phyloP scores from a whole-genome alignment of 345 rosid species.

The Moringa oleifera region DNA sequence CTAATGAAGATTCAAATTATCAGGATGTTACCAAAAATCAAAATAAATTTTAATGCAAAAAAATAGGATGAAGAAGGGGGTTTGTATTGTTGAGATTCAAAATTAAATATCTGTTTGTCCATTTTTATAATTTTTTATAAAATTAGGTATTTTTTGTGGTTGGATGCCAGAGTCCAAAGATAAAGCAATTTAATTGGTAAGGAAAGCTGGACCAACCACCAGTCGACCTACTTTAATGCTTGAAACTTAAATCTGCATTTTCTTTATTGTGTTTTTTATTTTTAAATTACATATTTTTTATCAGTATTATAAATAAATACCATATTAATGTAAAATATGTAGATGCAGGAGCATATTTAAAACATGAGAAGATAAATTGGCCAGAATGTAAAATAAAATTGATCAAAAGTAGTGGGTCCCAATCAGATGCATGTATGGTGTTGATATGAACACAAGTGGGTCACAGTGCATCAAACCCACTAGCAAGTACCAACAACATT shows the following conservation, averaged over 20 bases:
- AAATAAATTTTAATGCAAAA: constrained; percentile 19
- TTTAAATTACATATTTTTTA: too few species aligned
- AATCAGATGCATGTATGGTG: too few species aligned
- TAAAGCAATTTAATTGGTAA: constrained; percentile 43
- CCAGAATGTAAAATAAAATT: neutral
- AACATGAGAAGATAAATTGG: neutral
- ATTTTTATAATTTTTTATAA: constrained; percentile 4
- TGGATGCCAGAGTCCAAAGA: constrained; percentile 41
- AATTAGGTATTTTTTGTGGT: constrained; percentile 31
- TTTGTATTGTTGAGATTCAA: constrained; percentile 26
- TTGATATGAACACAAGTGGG: too few species aligned
- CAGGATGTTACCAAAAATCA: constrained; percentile 30
- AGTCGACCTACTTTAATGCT: too few species aligned
- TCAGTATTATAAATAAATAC: too few species aligned
- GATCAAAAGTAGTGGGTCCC: too few species aligned
- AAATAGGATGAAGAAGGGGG: constrained; percentile 15
- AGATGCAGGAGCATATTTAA: neutral
- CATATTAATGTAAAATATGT: too few species aligned
- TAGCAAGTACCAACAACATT: too few species aligned
- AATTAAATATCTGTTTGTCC: constrained; percentile 50
- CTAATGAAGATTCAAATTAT: constrained; percentile 16
- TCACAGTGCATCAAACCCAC: too few species aligned
- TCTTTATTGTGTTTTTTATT: too few species aligned
- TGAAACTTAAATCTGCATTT: too few species aligned
- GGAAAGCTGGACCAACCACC: too few species aligned